Evolutionary conservation across 192 early-diverging fungal genomes (phyloP), one percentile per base, ranked within the genome.

Genomic region (Phlyctochytrium arcticum): DNA sequence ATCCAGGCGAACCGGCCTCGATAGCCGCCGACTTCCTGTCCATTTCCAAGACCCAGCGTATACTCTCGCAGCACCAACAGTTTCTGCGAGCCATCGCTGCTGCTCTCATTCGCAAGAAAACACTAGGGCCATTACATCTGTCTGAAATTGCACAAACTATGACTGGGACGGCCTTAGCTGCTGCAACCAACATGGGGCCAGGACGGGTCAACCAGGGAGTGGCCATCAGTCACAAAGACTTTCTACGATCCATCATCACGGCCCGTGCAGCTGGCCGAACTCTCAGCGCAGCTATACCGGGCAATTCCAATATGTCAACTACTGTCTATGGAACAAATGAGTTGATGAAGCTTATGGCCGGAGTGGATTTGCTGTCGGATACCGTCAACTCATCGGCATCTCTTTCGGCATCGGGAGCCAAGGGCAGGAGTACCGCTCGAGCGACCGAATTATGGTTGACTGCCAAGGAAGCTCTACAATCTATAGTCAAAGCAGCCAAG

Each of bases 51-150:
- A 59, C 60, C 3, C 33, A 33, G 21, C 62, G 50, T 19, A 35
- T 66, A 4, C 54, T 66, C 9, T 27, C 26, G 10, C 31, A 36
- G 3, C 64, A 66, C 21, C 33, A 57, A 7, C 21, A 36, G 29
- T 47, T 66, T 39, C 46, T 66, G 10, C 64, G 54, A 4, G 54
- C 64, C 6, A 51, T 66, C 27, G 64, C 64, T 3, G 29, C 12
- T 24, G 64, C 64, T 3, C 30, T 66, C 31, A 33, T 57, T 10
- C 44, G 54, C 36, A 64, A 19, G n/a, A 49, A 51, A 33, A n/a
- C n/a, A n/a, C n/a, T n/a, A n/a, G n/a, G n/a, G n/a, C n/a, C n/a
- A n/a, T n/a, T n/a, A n/a, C 32, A 51, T 36, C 17, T 2, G 5
- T 39, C 35, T 3, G 29, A n/a, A 3, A 17, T 33, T 12, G 19